Base-by-base conservation (phyloP, 108 stramenopile species). In the Asterionellopsis glacialis region DNA sequence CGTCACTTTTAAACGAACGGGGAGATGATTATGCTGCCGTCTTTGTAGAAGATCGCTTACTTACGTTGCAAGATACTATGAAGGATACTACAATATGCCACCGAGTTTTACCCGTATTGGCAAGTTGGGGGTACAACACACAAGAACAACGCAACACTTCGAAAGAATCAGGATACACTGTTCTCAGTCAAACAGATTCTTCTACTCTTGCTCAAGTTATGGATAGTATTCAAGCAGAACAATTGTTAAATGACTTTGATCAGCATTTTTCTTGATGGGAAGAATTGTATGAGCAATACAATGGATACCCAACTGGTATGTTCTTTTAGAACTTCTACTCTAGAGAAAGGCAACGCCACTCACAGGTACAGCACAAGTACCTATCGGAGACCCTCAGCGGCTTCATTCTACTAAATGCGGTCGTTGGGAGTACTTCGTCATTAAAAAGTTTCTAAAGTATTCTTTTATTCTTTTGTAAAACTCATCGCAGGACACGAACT, bases 61-160 rank as follows among this genome's bases (percentile, higher is more conserved):
- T 41, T 9, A 70, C 69, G 0, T 62, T 70, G 39, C 53, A 70
- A 2, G 63, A 70, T 40, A 70, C 59, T 14, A 44, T 61, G 39
- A 18, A 24, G 23, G 28, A 48, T 9, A 40, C 49, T 14, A 38
- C 21, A 28, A 48, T 69, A 0, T n/a, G 53, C 12, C 14, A 28
- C 9, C 27, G n/a, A 21, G 56, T 63, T 11, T 41, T 63, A 22
- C 55, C 61, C 21, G 61, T 55, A 12, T 41, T 70, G n/a, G 69
- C 69, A 0, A 49, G 59, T n/a, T 70, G 69, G 69, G 69, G 69
- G 16, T 70, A 70, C 49, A 70, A 70, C 28, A 57, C 69, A 12
- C 10, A 24, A 12, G 61, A 62, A 40, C 69, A 70, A 42, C 55
- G 41, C 40, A 24, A 56, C 2, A 9, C 19, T 21, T 2, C 19